phyloP scores from a whole-genome alignment of 805 yeast species.

The Cephaloascus albidus region DNA sequence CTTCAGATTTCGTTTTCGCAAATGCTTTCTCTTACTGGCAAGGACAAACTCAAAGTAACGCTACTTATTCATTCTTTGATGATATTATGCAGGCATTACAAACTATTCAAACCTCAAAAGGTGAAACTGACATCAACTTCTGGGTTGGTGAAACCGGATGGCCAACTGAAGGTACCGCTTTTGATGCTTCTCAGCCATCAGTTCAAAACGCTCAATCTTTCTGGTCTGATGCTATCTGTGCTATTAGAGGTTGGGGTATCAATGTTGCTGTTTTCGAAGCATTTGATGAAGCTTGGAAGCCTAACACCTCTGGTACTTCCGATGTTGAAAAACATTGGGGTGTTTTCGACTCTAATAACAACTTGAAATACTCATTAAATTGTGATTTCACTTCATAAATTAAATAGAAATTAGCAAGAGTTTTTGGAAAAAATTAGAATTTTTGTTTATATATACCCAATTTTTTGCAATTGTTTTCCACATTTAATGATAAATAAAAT shows the following conservation, averaged over 20 bases:
- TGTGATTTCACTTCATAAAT: slow-evolving; percentile 16
- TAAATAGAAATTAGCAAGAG: too few species aligned
- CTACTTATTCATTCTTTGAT: slow-evolving; percentile 88
- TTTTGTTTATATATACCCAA: too few species aligned
- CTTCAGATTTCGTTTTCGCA: slow-evolving; percentile 80
- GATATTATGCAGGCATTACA: slow-evolving; percentile 97
- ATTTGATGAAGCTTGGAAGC: slow-evolving; percentile 94
- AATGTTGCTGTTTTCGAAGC: slow-evolving; percentile 92
- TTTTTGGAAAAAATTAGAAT: too few species aligned
- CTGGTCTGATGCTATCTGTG: slow-evolving; percentile 89
- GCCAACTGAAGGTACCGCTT: slow-evolving; percentile 82
- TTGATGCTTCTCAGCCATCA: slow-evolving; percentile 57
- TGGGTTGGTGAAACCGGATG: slow-evolving; percentile 99
- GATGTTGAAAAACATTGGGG: slow-evolving; percentile 96
- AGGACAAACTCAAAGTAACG: slow-evolving; percentile 78
- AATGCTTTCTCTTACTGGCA: slow-evolving; percentile 99
- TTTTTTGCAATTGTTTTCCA: too few species aligned
- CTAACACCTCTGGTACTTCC: slow-evolving; percentile 75
- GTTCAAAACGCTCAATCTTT: slow-evolving; percentile 64
- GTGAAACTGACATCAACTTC: slow-evolving; percentile 75
- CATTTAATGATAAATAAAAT: too few species aligned
- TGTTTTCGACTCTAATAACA: slow-evolving; percentile 51
- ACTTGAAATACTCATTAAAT: slow-evolving; percentile 25
- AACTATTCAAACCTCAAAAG: slow-evolving; percentile 77
- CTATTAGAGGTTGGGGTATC: slow-evolving; percentile 92